phyloP scores from a whole-genome alignment of 2,329 filamentous ascomycete species.

The Hypoxylon sp. region DNA sequence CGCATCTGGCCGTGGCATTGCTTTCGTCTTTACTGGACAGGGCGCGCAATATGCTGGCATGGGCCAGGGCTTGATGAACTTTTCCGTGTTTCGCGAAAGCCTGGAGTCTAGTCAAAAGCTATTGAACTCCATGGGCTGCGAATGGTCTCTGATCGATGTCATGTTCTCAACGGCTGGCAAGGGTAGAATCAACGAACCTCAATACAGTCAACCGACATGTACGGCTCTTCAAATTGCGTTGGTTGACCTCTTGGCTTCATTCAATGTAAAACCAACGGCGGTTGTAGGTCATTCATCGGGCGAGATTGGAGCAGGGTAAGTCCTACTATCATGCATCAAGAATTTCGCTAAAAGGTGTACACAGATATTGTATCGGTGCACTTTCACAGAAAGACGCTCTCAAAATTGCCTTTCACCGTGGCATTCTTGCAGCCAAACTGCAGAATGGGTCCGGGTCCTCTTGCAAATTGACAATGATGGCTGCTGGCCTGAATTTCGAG shows the following conservation, averaged over 20 bases:
- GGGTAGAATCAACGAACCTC: slow-evolving; percentile 36
- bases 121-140: slow-evolving; percentile 33
- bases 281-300: slow-evolving; percentile 50
- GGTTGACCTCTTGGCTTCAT: slow-evolving; percentile 45
- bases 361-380: too few relatives aligned
- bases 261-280: slow-evolving; percentile 39
- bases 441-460: too few relatives aligned
- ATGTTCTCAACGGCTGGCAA: slow-evolving; percentile 18
- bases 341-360: too few relatives aligned
- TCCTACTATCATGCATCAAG: too few relatives aligned
- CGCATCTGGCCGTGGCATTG: slow-evolving; percentile 33
- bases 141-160: slow-evolving; percentile 44
- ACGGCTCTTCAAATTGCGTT: slow-evolving; percentile 49
- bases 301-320: slow-evolving; percentile 51
- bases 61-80: slow-evolving; percentile 41
- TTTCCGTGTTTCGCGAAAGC: slow-evolving; percentile 38
- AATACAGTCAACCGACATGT: slow-evolving; percentile 45
- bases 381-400: slow-evolving; percentile 43
- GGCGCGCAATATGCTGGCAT: slow-evolving; percentile 43
- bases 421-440: slow-evolving; percentile 41
- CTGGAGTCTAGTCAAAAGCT: slow-evolving; percentile 32
- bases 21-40: slow-evolving; percentile 48
- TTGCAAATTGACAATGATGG: too few relatives aligned
- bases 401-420: slow-evolving; percentile 47
- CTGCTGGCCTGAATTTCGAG: too few relatives aligned